Evolutionary conservation across 2,329 filamentous ascomycete genomes (phyloP).

Genomic region (Phialophora chinensis): DNA sequence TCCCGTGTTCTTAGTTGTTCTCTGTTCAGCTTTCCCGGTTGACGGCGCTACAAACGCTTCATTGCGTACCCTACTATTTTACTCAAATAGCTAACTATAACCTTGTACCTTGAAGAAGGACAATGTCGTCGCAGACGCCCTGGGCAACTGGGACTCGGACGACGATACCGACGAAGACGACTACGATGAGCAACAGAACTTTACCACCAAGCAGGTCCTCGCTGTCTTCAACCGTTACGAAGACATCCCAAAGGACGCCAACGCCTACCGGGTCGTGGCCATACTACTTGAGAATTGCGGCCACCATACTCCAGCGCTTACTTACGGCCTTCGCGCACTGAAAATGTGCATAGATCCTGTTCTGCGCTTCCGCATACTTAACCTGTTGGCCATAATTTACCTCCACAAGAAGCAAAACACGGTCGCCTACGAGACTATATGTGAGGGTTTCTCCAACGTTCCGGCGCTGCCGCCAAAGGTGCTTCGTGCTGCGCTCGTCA

Average conservation of each 20-base stretch:
- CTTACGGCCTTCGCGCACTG: conserved; percentile 1
- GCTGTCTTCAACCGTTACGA: conserved; percentile 6
- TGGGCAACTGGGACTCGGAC: background rate
- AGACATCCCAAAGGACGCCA: conserved; percentile 9
- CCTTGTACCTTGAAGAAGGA: background rate
- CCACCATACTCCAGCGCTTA: conserved; percentile 4
- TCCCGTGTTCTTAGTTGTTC: background rate
- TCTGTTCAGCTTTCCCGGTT: background rate
- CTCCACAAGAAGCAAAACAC: conserved; percentile 10
- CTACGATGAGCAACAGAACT: conserved; percentile 1
- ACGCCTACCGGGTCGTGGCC: conserved; percentile 8
- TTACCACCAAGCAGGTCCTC: conserved; percentile 10
- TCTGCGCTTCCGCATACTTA: conserved; percentile 1
- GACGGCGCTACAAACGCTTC: background rate
- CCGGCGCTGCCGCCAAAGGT: background rate
- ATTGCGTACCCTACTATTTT: background rate
- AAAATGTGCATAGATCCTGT: background rate
- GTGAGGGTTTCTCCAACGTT: background rate
- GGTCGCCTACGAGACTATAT: conserved; percentile 3
- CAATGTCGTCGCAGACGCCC: background rate
- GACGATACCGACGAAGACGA: background rate
- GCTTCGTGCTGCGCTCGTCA: conserved; percentile 9
- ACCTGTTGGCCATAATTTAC: conserved; percentile 7
- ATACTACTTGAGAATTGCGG: conserved; percentile 2
- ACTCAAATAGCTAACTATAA: conserved; percentile 4